Conservation (phyloP, 2,329 filamentous ascomycete species). For the Ophiostoma sp. region DNA sequence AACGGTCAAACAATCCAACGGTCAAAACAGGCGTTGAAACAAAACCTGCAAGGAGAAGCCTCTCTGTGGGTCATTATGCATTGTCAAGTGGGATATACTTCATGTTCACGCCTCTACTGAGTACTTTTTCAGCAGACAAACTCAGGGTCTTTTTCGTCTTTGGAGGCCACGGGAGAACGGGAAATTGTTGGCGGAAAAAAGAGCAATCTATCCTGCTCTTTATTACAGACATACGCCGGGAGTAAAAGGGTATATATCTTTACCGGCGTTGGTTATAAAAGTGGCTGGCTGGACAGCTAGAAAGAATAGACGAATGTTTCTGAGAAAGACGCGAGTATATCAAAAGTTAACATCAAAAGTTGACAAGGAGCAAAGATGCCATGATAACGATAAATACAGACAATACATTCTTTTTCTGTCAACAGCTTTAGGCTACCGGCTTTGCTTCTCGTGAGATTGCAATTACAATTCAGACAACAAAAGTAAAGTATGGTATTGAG, state of each 20-base stretch:
- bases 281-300: background rate
- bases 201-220: background rate
- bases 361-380: background rate
- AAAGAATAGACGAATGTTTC: background rate
- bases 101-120: background rate
- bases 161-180: background rate
- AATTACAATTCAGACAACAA: background rate
- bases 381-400: too few species aligned
- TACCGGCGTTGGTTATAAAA: background rate
- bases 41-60: background rate
- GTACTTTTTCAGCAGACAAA: too few species aligned
- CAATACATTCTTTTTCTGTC: background rate
- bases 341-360: background rate
- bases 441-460: background rate
- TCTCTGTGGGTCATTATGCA: background rate
- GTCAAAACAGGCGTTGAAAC: slow-evolving; percentile 10
- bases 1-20: background rate
- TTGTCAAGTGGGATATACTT: background rate
- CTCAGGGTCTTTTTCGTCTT: background rate
- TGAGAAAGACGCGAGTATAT: background rate
- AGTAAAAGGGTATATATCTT: background rate
- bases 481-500: background rate
- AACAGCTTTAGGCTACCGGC: background rate
- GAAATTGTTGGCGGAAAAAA: slow-evolving; percentile 10
- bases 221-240: background rate